phyloP scores from a whole-genome alignment of 345 rosid genomes.

The Bretschneidera sinensis region DNA sequence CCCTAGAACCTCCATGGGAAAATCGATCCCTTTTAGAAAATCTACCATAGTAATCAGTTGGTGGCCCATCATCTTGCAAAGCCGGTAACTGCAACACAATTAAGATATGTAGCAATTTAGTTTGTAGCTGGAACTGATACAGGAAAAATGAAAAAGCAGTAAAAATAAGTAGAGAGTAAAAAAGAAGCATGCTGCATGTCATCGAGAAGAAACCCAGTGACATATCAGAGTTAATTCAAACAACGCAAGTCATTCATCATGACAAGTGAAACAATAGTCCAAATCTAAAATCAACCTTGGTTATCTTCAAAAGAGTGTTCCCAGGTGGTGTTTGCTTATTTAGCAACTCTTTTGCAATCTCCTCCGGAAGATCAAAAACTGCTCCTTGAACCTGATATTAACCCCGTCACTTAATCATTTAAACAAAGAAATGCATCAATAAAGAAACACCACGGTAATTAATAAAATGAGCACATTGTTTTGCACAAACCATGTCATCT shows the following conservation, averaged over 20 bases:
- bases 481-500: slow-evolving; percentile 63
- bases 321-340: slow-evolving; percentile 74
- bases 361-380: slow-evolving; percentile 94
- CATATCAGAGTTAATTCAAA: not conserved
- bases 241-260: not conserved
- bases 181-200: not conserved
- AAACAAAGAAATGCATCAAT: slow-evolving; percentile 5
- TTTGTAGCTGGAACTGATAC: not conserved
- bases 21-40: slow-evolving; percentile 68
- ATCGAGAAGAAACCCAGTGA: not conserved
- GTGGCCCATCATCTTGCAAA: slow-evolving; percentile 89
- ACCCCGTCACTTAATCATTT: slow-evolving; percentile 15
- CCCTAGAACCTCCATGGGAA: slow-evolving; percentile 45
- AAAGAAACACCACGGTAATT: slow-evolving; percentile 1
- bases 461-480: slow-evolving; percentile 2
- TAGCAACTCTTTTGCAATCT: slow-evolving; percentile 75
- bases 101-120: not conserved
- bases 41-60: slow-evolving; percentile 74
- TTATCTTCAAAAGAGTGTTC: slow-evolving; percentile 60
- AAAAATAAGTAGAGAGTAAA: not conserved
- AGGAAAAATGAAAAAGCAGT: not conserved
- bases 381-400: slow-evolving; percentile 85
- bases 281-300: slow-evolving; percentile 49
- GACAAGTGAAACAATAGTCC: not conserved
- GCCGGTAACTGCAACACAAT: slow-evolving; percentile 64